Base-by-base conservation (phyloP, 2,329 filamentous ascomycete species). In the Ascochyta pisi region DNA sequence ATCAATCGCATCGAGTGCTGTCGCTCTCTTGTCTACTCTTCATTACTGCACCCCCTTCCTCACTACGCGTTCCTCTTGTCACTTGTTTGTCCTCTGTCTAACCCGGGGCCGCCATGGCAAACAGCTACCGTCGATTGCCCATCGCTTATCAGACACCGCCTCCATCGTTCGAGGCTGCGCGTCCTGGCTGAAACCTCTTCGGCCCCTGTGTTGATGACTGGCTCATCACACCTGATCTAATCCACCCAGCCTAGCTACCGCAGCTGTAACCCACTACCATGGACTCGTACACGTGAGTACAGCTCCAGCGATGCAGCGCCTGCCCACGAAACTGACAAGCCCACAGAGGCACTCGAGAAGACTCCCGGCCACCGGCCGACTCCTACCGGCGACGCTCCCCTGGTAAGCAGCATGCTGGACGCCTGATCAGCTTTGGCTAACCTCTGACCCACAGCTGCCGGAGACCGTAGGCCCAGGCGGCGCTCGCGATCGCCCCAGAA, bases 401-500 rank as follows among this genome's bases (percentile, higher is more conserved):
- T 74, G 87, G 89, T 91, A 82, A 73, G 87, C 54, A 37, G 22
- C 41, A 61, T 31, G 31, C 26, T 53, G 27, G 23, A 27, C 39
- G 55, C 29, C 33, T 48, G 8, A 23, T 5, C 15, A n/a, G n/a
- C 19, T 12, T 16, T 24, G 10, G 40, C 52, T 64, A 45, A 66
- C 50, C 16, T 13, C 52, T 34, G 23, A n/a, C 37, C 33, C 22
- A 29, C 33, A 69, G 66, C 53, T 33, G 56, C 69, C 22, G 70
- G 64, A 48, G 72, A 73, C 37, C 72, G 71, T 34, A 67, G 73
- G 48, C 59, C 66, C 45, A 74, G 79, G 49, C 74, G 76, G 45
- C 88, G 89, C 61, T 92, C 89, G 29, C 86, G 90, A 50, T 94
- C 90, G 0, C 90, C 90, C 3, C 79, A 79, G 19, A 80, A 84